Base-by-base conservation (phyloP, 805 yeast genomes). In the Alloascoidea africana region DNA sequence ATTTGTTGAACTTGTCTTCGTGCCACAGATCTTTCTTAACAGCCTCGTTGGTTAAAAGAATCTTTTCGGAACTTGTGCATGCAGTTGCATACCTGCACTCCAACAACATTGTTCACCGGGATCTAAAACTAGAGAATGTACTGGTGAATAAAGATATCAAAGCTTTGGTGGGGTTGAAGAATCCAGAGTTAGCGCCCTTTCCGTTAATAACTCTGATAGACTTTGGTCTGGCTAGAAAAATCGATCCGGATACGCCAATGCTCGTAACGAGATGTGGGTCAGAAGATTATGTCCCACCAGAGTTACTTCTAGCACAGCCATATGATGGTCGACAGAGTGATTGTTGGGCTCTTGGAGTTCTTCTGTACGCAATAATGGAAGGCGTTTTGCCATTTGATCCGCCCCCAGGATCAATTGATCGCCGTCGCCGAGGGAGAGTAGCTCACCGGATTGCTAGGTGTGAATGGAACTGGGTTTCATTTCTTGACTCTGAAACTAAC, bases 241-340 rank as follows among this genome's bases (percentile, higher is more conserved):
- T 89, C 16, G 73, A 68, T 36, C 68, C 73, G 1, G 65, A 61
- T 1, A 62, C 70, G 44, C 81, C 85, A 17, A 47, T 78, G 40
- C 64, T 93, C 17, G 68, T 82, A 2, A 89, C 97, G 1, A 60
- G 97, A 42, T 91, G 98, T 55, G 98, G 99, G 0, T 83, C 95
- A 1, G 96, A 84, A 44, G 98, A 91, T 53, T 91, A 91, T 49
- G 94, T 91, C 4, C 79, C 96, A 0, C 99, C 98, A 0, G 99
- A 91, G 51, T 59, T 91, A 16, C 60, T 91, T 30, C 72, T 91
- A 73, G 97, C 97, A 1, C 65, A 83, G 39, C 79, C 85, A 4
- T 91, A 91, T 51, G 89, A 89, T 49, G 99, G 99, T 8, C 69
- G 81, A 38, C 74, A 83, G 44, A 79, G 91, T 36, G 99, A 91